Evolutionary conservation across 257 asterid genomes (phyloP), one percentile per base, ranked within the genome.

Genomic region (Cordia subcordata): DNA sequence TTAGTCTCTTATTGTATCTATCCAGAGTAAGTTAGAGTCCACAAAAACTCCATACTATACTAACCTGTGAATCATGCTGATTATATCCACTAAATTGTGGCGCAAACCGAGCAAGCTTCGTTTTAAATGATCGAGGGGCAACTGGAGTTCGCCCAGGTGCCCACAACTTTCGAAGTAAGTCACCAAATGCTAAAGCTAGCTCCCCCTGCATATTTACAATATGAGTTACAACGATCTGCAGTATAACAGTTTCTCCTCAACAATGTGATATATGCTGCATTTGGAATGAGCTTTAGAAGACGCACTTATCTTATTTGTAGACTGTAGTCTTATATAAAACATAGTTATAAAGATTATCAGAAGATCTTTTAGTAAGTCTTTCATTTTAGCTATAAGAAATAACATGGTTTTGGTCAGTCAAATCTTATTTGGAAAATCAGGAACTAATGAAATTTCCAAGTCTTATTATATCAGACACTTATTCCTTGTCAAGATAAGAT

Each of bases 31-130:
- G 19, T 56, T 64, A 57, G 40, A 67, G 35, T 62, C 63, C 61
- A 66, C 11, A 54, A 52, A 52, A 58, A 51, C 65, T 9, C 22
- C 39, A 46, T 64, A 65, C 55, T 45, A 62, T 8, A 55, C 19
- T 33, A 69, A 90, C 99, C 97, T 93, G 99, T 68, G 99, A 93
- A 71, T 93, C 99, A 69, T 93, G 99, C 71, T 93, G 99, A 75
- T 88, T 83, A 77, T 94, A 85, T 69, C 99, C 99, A 80, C 94
- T 89, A 74, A 93, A 93, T 65, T 89, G 97, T n/a, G 99, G 99
- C 47, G 99, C 97, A 60, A 93, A 93, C 68, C 99, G 99, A 67
- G 86, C 85, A 63, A 93, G 89, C 81, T 93, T 93, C 57, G 87
- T 68, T 77, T 89, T 93, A 74, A 93, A 93, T 39, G 90, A 87